phyloP scores from a whole-genome alignment of 345 rosid species.

The Bretschneidera sinensis region DNA sequence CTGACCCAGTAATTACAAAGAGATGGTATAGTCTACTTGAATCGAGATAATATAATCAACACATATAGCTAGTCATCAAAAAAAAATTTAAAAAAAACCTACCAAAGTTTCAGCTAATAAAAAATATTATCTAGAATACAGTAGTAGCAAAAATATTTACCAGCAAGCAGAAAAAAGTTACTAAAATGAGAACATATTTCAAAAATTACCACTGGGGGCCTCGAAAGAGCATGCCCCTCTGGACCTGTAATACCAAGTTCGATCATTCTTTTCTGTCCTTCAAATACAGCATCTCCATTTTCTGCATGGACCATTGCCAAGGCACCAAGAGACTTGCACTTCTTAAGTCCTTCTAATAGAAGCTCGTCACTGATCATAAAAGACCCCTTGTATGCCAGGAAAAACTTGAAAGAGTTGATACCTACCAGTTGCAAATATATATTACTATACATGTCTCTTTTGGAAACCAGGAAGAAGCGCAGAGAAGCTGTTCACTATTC shows the following conservation, averaged over 20 bases:
- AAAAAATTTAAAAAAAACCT: too few relatives aligned
- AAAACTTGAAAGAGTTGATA: slow-evolving; percentile 96
- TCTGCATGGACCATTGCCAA: slow-evolving; percentile 99
- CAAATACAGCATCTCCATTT: slow-evolving; percentile 95
- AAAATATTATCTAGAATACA: not conserved
- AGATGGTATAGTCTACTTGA: too few relatives aligned
- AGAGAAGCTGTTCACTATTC: not conserved
- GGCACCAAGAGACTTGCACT: slow-evolving; percentile 94
- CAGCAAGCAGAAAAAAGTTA: not conserved
- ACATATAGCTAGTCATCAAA: too few relatives aligned
- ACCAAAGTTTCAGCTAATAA: not conserved
- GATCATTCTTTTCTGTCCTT: slow-evolving; percentile 90
- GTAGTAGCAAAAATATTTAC: not conserved
- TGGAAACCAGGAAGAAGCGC: not conserved
- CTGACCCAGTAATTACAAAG: too few relatives aligned
- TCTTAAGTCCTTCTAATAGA: slow-evolving; percentile 71
- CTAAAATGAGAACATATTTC: slow-evolving; percentile 5
- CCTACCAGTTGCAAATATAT: slow-evolving; percentile 37
- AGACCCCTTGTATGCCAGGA: slow-evolving; percentile 88
- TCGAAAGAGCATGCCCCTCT: slow-evolving; percentile 93
- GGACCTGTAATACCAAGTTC: slow-evolving; percentile 95
- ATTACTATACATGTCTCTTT: slow-evolving; percentile 6
- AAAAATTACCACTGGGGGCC: slow-evolving; percentile 76
- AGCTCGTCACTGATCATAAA: slow-evolving; percentile 85
- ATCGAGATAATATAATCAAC: too few relatives aligned